phyloP scores from a whole-genome alignment of 192 early-diverging fungal species.

The Ambispora gerdemannii region DNA sequence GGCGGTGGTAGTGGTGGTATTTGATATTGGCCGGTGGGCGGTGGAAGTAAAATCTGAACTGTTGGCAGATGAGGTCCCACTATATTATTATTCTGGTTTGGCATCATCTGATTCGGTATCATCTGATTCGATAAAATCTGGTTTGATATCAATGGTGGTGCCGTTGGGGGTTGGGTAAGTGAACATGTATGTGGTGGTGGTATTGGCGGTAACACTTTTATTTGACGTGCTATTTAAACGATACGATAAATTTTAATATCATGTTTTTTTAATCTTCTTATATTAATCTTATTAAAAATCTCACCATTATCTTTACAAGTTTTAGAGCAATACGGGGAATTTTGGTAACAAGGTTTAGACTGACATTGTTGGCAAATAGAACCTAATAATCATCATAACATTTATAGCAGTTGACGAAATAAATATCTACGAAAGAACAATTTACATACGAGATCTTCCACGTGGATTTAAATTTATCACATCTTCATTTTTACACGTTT shows the following conservation, averaged over 20 bases:
- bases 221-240: neutral
- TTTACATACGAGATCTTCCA: neutral
- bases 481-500: slow-evolving; percentile 8
- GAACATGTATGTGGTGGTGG: neutral
- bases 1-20: too few species aligned
- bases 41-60: too few species aligned
- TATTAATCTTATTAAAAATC: neutral
- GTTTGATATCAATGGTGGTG: neutral
- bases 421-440: neutral
- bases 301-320: neutral
- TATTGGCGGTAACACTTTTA: neutral
- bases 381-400: too few species aligned
- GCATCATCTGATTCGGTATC: too few species aligned
- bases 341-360: neutral
- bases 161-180: neutral
- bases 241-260: neutral
- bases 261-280: too few species aligned
- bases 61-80: too few species aligned
- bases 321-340: neutral
- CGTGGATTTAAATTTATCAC: neutral
- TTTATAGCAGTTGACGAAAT: too few species aligned
- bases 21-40: too few species aligned
- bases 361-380: neutral
- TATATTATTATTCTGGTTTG: too few species aligned
- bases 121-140: too few species aligned